Conservation (phyloP, 1,284 basidiomycete genomes). For the Bjerkandera adusta region DNA sequence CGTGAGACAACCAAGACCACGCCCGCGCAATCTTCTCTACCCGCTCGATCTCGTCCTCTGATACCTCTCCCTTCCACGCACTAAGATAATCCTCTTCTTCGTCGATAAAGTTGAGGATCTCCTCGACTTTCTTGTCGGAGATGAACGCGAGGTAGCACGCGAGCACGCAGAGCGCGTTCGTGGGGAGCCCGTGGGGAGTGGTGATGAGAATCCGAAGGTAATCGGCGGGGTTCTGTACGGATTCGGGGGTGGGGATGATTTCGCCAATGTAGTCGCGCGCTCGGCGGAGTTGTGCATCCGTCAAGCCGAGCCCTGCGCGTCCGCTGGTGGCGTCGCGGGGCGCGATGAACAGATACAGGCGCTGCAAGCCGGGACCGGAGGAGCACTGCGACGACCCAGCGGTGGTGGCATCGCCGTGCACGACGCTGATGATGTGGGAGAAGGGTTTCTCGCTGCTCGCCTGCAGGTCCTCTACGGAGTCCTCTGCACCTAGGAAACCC, state of each 20-base stretch:
- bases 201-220: constrained; percentile 26
- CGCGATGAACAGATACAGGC: constrained; percentile 21
- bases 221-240: not conserved
- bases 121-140: constrained; percentile 20
- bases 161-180: constrained; percentile 27
- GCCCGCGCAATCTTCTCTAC: constrained; percentile 25
- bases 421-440: constrained; percentile 29
- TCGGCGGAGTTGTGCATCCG: constrained; percentile 26
- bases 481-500: constrained; percentile 20
- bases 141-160: constrained; percentile 28
- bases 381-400: constrained; percentile 9
- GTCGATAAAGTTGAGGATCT: constrained; percentile 25
- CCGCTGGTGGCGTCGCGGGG: constrained; percentile 4
- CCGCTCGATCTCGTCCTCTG: constrained; percentile 26
- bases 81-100: constrained; percentile 26
- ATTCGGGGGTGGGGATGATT: constrained; percentile 18
- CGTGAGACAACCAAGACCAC: constrained; percentile 25
- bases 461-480: constrained; percentile 6
- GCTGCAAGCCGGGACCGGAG: constrained; percentile 17
- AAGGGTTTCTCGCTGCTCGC: constrained; percentile 19
- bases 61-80: constrained; percentile 32
- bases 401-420: constrained; percentile 12
- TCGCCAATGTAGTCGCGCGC: constrained; percentile 29
- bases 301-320: constrained; percentile 25
- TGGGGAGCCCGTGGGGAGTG: constrained; percentile 24